These are phyloP conservation scores for Xenosphaeropsis pyriputrescens DNA, from an alignment of 2,329 filamentous ascomycete species.

Conservation along the genomic window DNA sequence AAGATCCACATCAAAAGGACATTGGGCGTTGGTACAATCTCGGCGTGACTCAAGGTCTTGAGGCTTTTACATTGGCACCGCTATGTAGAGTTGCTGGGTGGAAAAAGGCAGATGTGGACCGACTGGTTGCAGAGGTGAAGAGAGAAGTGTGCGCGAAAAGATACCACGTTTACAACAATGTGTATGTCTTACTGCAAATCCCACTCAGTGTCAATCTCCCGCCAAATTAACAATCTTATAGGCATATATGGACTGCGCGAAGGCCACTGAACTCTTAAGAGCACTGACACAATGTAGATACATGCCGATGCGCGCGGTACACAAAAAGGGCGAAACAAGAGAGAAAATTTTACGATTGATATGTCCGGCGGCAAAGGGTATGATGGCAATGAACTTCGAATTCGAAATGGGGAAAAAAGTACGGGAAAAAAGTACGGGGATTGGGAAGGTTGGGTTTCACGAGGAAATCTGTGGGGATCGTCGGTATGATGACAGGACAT, in stretches of 20 bases:
- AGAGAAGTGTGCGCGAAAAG: constrained; percentile 54
- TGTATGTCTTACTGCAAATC: constrained; percentile 39
- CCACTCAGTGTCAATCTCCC: not conserved
- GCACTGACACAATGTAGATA: too few species aligned
- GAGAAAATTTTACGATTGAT: too few species aligned
- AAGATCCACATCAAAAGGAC: constrained; percentile 46
- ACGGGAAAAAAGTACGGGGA: too few species aligned
- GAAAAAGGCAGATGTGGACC: constrained; percentile 44
- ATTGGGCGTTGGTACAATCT: constrained; percentile 77
- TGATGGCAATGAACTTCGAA: too few species aligned
- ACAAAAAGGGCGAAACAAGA: not conserved
- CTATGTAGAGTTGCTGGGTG: constrained; percentile 51
- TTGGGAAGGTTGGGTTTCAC: too few species aligned
- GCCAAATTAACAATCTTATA: constrained; percentile 5
- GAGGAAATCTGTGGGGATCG: too few species aligned
- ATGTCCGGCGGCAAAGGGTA: too few species aligned
- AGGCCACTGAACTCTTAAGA: constrained; percentile 5
- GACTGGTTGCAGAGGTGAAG: constrained; percentile 47
- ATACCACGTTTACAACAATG: constrained; percentile 57
- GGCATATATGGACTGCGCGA: constrained; percentile 18
- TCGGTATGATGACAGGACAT: too few species aligned
- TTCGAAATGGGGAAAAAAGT: too few species aligned
- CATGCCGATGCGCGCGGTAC: not conserved
- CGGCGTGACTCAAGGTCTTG: constrained; percentile 56
- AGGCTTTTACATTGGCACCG: constrained; percentile 59